These are phyloP conservation scores for Leccinellum rugosiceps DNA, from an alignment of 768 basidiomycete species.

Conservation along the genomic window DNA sequence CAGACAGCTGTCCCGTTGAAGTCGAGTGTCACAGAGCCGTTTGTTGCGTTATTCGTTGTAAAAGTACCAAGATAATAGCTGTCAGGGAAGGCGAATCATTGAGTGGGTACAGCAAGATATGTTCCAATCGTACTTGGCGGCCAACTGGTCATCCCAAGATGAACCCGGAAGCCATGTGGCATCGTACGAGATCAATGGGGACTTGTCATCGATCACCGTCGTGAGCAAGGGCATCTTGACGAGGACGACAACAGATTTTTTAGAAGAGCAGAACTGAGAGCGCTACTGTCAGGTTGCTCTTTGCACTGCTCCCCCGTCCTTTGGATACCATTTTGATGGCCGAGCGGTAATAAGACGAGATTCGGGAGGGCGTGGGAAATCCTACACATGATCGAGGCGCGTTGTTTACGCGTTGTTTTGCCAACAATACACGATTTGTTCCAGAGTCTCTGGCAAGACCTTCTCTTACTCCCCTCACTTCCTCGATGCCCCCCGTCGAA, in stretches of 20 bases:
- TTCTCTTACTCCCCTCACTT: conserved; percentile 42
- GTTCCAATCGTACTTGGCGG: conserved; percentile 7
- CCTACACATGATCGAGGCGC: conserved; percentile 16
- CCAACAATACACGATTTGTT: background rate
- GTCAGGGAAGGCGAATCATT: background rate
- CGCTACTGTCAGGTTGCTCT: background rate
- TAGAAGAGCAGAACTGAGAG: background rate
- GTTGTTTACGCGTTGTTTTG: conserved; percentile 32
- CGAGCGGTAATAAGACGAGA: too few species aligned
- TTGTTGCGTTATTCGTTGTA: conserved; percentile 33
- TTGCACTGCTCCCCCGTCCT: background rate
- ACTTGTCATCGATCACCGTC: conserved; percentile 31
- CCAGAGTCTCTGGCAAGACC: conserved; percentile 12
- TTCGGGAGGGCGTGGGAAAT: conserved; percentile 13
- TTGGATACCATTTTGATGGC: background rate
- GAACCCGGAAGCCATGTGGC: conserved; percentile 20
- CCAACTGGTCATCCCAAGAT: conserved; percentile 8
- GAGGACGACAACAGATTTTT: background rate
- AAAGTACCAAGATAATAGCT: conserved; percentile 42
- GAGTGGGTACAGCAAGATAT: background rate
- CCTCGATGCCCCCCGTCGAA: conserved; percentile 51
- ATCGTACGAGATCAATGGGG: conserved; percentile 30
- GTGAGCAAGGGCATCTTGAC: conserved; percentile 24
- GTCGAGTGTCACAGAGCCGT: conserved; percentile 36
- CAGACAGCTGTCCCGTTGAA: conserved; percentile 51